These are phyloP conservation scores for Brachypodium distachyon DNA, from an alignment of 202 grass and related monocot genomes.

Conservation along the genomic window DNA sequence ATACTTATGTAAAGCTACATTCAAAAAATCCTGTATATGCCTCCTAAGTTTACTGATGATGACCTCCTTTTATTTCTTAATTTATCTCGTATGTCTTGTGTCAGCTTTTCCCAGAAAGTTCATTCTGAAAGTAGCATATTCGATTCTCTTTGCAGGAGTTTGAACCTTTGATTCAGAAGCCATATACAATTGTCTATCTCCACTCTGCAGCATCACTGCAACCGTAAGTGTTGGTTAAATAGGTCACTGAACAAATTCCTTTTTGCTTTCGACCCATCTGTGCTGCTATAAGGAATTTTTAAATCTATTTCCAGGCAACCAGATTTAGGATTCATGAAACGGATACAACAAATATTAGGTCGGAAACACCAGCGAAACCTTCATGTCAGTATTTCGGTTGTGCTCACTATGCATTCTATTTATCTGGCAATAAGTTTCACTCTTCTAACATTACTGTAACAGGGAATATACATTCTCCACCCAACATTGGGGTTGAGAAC, in stretches of 20 bases:
- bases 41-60: background rate
- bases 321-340: conserved; percentile 97
- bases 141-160: conserved; percentile 60
- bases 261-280: background rate
- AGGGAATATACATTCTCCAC: conserved; percentile 92
- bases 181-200: conserved; percentile 86
- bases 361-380: conserved; percentile 88
- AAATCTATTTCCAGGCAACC: conserved; percentile 63
- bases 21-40: background rate
- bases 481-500: conserved; percentile 88
- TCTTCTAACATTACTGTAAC: conserved; percentile 5
- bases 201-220: conserved; percentile 95
- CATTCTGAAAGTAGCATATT: background rate
- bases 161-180: conserved; percentile 96
- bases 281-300: background rate
- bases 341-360: conserved; percentile 80
- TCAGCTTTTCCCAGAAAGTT: too few species aligned
- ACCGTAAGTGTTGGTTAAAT: conserved; percentile 47
- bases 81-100: background rate
- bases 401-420: background rate
- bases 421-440: background rate
- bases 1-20: background rate
- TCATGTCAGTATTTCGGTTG: conserved; percentile 45
- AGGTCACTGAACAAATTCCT: background rate
- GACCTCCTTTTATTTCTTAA: background rate